These are phyloP conservation scores for Chytridium lagenaria DNA, from an alignment of 371 early-diverging fungal species.

Conservation along the genomic window DNA sequence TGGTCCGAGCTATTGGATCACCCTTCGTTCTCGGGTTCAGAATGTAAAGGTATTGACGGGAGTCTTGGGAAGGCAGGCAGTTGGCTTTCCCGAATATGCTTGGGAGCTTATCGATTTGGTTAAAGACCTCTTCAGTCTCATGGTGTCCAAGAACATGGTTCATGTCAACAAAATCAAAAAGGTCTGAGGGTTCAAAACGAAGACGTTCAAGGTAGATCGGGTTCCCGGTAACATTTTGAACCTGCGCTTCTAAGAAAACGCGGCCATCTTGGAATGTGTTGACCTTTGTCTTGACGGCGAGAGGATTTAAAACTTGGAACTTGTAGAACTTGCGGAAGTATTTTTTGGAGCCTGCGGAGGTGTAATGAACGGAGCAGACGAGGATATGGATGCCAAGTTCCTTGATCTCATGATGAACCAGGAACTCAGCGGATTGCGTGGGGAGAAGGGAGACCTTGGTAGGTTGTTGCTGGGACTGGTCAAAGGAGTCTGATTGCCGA, in stretches of 20 bases:
- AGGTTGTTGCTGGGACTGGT: background rate
- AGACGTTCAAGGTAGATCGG: conserved; percentile 88
- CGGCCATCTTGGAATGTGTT: conserved; percentile 73
- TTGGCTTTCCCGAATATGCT: conserved; percentile 64
- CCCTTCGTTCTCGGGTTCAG: conserved; percentile 68
- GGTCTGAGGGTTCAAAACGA: conserved; percentile 80
- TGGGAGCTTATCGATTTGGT: background rate
- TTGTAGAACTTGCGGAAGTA: conserved; percentile 91
- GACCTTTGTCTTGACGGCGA: conserved; percentile 95
- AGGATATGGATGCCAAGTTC: conserved; percentile 92
- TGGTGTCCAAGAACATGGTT: conserved; percentile 48
- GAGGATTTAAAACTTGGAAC: conserved; percentile 93
- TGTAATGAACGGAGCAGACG: conserved; percentile 86
- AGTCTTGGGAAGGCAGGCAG: conserved; percentile 77
- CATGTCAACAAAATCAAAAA: conserved; percentile 73
- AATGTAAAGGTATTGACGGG: conserved; percentile 89
- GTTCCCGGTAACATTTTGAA: conserved; percentile 83
- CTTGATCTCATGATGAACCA: conserved; percentile 91
- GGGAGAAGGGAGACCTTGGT: conserved; percentile 49
- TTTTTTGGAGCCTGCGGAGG: conserved; percentile 69
- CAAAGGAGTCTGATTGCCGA: conserved; percentile 1
- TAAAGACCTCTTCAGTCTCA: background rate
- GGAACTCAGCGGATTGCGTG: conserved; percentile 69
- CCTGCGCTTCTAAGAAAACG: conserved; percentile 90
- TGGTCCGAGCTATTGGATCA: conserved; percentile 70